Conservation (phyloP, 768 basidiomycete genomes). For the Macrolepiota fuliginosa region DNA sequence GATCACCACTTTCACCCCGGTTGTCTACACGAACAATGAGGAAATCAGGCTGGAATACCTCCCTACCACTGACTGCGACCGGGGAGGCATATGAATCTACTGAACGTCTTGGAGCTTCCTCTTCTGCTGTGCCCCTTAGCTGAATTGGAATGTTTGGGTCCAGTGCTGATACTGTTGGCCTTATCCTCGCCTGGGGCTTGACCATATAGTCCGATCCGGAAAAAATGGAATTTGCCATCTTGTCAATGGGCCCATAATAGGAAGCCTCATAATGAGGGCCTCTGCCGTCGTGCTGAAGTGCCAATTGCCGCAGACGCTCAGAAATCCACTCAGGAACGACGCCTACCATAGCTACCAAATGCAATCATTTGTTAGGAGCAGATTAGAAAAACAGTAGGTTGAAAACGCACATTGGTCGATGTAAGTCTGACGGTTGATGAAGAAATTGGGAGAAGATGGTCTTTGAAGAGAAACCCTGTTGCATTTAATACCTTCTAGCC, state of each 20-base stretch:
- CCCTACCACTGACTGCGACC: neutral
- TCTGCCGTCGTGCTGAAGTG: neutral
- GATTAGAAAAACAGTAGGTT: too few relatives aligned
- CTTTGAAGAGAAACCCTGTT: too few relatives aligned
- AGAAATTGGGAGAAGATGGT: too few relatives aligned
- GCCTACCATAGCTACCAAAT: neutral
- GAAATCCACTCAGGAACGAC: neutral
- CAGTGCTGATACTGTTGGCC: neutral
- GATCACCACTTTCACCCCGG: neutral
- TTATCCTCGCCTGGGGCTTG: neutral
- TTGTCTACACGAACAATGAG: neutral
- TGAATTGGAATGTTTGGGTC: neutral
- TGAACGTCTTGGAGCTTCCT: neutral
- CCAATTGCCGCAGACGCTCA: neutral
- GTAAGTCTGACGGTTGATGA: too few relatives aligned
- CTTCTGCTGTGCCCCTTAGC: too few relatives aligned
- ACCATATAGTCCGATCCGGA: neutral
- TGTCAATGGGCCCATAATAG: neutral
- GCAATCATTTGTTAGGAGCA: too few relatives aligned
- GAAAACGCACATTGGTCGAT: too few relatives aligned
- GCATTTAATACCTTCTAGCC: too few relatives aligned
- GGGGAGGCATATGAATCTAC: neutral
- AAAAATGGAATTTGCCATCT: neutral
- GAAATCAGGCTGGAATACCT: neutral
- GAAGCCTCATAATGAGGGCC: neutral